phyloP scores from a whole-genome alignment of 306 rosid species.

The Casuarina equisetifolia region DNA sequence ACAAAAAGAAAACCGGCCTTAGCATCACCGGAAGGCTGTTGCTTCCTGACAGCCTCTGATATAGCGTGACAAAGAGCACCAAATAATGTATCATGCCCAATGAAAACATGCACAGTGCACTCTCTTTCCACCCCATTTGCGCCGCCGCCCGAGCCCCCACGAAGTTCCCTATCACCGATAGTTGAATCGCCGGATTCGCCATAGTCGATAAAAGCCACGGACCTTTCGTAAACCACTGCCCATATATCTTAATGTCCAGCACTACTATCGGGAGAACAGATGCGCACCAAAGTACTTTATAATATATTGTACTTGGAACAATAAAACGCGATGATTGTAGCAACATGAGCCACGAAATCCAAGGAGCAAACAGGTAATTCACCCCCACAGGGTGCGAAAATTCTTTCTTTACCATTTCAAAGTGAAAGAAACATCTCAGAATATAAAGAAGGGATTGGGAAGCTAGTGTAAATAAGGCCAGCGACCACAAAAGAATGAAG shows the following conservation, averaged over 20 bases:
- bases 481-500: neutral
- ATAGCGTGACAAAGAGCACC: conserved; percentile 5
- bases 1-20: neutral
- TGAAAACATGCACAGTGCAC: neutral
- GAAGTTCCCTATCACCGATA: neutral
- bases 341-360: neutral
- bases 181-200: neutral
- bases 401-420: neutral
- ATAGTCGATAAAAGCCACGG: neutral
- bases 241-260: neutral
- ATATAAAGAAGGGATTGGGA: neutral
- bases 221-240: conserved; percentile 5
- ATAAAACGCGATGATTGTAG: neutral
- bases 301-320: neutral
- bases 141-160: neutral
- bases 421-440: neutral
- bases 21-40: neutral
- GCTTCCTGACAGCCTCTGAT: conserved; percentile 1
- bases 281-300: neutral
- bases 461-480: neutral
- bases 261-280: neutral
- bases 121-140: neutral
- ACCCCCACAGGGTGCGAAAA: neutral
- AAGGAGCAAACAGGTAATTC: conserved; percentile 3
- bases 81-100: neutral